A percentile compares a stretch with the other conserved stretches of the same genome.
Conservation (phyloP, 139 green algal species). For the Dunaliella primolecta region DNA sequence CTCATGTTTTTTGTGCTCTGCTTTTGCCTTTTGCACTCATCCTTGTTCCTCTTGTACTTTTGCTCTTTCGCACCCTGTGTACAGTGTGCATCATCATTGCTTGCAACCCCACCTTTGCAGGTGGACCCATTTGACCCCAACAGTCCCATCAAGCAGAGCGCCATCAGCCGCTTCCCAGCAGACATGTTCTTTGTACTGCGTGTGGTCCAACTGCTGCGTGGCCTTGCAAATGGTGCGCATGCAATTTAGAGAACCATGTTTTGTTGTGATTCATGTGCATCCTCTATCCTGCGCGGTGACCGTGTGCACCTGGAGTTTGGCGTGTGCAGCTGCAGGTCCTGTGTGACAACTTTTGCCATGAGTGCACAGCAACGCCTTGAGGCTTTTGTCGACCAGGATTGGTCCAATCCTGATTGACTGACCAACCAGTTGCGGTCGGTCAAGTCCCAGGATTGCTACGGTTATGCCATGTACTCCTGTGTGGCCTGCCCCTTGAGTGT, state of each 20-base stretch:
- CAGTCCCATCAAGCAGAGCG: conserved; percentile 79
- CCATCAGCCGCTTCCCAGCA: conserved; percentile 83
- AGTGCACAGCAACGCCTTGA: not conserved
- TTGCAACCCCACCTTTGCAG: no score
- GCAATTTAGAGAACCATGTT: no score
- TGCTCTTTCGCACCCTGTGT: not conserved
- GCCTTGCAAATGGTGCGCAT: conserved; percentile 60
- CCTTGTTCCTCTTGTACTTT: no score
- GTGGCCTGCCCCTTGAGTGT: no score
- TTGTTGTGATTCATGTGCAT: not conserved
- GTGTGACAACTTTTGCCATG: not conserved
- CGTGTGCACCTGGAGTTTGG: not conserved
- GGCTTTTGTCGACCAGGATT: no score
- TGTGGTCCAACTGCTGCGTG: conserved; percentile 81
- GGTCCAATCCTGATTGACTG: no score
- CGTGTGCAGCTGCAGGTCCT: not conserved
- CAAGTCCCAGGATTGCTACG: no score
- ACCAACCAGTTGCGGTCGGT: no score
- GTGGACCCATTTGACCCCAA: conserved; percentile 85
- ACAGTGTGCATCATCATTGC: not conserved
- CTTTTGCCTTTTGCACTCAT: no score
- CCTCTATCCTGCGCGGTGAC: not conserved
- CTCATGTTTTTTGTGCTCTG: no score
- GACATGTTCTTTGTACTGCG: conserved; percentile 97
- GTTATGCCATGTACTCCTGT: no score